phyloP scores from a whole-genome alignment of 495 filamentous ascomycete species.

The Xylaria castorea region DNA sequence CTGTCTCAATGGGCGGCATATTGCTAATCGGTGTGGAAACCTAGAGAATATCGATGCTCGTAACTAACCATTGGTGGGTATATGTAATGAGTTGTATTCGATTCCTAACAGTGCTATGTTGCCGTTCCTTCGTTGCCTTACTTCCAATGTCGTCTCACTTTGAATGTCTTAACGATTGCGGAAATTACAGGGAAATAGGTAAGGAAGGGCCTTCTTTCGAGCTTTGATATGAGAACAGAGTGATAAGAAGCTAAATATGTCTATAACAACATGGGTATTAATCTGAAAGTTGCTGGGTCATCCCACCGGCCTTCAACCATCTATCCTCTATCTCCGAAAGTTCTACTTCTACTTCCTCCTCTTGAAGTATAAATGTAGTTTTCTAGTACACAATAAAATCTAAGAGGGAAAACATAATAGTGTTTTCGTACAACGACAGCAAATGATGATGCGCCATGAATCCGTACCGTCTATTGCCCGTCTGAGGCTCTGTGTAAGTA shows the following conservation, averaged over 20 bases:
- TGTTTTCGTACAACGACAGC: background rate
- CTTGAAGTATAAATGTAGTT: background rate
- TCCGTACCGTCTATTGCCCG: constrained; percentile 1
- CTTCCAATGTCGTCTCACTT: background rate
- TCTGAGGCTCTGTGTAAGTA: background rate
- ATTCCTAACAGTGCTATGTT: background rate
- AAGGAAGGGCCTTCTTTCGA: too few relatives aligned
- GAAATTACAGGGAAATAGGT: background rate
- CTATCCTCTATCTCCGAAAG: background rate
- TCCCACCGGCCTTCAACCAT: background rate
- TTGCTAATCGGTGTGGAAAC: background rate
- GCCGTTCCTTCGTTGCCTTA: background rate
- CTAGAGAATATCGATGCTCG: background rate
- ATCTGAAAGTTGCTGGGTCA: background rate
- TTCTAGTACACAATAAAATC: background rate
- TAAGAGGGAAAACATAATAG: background rate
- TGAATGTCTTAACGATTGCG: background rate
- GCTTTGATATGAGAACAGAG: too few relatives aligned
- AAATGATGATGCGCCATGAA: constrained; percentile 8
- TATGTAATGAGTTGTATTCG: background rate
- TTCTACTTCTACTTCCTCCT: background rate
- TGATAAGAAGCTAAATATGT: background rate
- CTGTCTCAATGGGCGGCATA: background rate
- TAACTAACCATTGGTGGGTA: background rate
- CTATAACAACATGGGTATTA: background rate